Conservation (phyloP, 257 asterid genomes). For the Capsicum pubescens region DNA sequence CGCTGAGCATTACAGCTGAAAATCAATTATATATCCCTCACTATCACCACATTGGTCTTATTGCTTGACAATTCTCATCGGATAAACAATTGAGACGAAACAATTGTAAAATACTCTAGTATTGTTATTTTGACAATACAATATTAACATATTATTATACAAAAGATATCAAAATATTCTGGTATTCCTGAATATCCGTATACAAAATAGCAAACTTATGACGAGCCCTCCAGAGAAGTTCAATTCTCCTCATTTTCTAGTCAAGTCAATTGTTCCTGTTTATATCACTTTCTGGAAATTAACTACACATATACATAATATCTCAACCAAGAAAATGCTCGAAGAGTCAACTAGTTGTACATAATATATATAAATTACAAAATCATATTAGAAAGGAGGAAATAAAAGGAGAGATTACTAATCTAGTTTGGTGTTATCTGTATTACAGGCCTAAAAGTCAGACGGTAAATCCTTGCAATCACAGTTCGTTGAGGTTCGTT, state of each 20-base stretch:
- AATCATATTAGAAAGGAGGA: not conserved
- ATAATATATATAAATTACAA: not conserved
- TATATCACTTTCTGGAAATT: not conserved
- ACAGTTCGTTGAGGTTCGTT: not conserved
- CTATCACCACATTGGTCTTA: not conserved
- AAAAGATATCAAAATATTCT: not conserved
- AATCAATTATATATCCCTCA: not conserved
- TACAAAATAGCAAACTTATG: slow-evolving; percentile 13
- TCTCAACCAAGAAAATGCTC: slow-evolving; percentile 16
- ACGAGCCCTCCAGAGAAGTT: not conserved
- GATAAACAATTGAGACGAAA: not conserved
- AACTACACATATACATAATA: not conserved
- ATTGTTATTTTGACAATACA: not conserved
- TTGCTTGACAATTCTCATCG: not conserved
- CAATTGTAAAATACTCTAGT: not conserved
- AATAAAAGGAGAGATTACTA: not conserved
- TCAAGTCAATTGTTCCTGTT: too few relatives aligned
- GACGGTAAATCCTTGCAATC: not conserved
- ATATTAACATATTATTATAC: not conserved
- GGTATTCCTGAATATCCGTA: slow-evolving; percentile 7
- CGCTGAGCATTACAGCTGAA: not conserved
- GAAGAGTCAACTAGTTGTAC: too few relatives aligned
- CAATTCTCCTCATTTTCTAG: slow-evolving; percentile 10
- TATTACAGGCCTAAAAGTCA: not conserved
- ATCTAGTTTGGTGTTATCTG: slow-evolving; percentile 9